These are phyloP conservation scores for Lichina pygmaea DNA, from an alignment of 495 filamentous ascomycete species.

Conservation along the genomic window DNA sequence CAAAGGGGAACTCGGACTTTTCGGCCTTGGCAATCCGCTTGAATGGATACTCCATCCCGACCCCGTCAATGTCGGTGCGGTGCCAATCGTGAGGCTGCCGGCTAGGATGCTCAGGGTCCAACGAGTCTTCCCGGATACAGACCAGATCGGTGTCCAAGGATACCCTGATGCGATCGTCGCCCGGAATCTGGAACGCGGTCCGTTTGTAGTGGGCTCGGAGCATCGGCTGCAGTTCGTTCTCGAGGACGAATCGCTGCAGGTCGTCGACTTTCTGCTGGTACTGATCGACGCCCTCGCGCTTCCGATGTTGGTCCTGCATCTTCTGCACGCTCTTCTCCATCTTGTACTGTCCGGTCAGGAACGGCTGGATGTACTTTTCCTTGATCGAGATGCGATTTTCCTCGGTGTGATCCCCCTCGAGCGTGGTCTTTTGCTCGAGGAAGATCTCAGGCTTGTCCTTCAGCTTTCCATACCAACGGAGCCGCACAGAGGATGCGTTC, in stretches of 20 bases:
- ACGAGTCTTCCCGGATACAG: slow-evolving; percentile 72
- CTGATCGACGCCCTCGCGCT: slow-evolving; percentile 31
- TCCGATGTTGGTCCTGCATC: slow-evolving; percentile 37
- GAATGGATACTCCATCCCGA: slow-evolving; percentile 68
- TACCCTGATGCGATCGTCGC: slow-evolving; percentile 71
- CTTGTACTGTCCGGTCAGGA: slow-evolving; percentile 64
- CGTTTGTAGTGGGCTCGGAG: slow-evolving; percentile 81
- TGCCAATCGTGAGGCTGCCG: slow-evolving; percentile 78
- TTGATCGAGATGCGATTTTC: slow-evolving; percentile 68
- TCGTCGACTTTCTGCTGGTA: slow-evolving; percentile 47
- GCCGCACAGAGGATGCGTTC: slow-evolving; percentile 55
- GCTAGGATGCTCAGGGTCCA: slow-evolving; percentile 65
- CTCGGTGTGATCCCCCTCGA: slow-evolving; percentile 41
- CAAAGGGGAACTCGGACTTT: slow-evolving; percentile 74
- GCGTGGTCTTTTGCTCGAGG: slow-evolving; percentile 69
- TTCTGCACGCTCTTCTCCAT: slow-evolving; percentile 79
- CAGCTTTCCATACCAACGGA: slow-evolving; percentile 82
- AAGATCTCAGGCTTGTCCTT: slow-evolving; percentile 48
- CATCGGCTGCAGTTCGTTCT: slow-evolving; percentile 55
- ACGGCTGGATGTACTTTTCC: slow-evolving; percentile 75
- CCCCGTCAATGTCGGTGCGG: slow-evolving; percentile 62
- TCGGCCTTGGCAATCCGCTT: slow-evolving; percentile 63
- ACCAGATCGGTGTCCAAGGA: slow-evolving; percentile 82
- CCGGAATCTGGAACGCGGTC: slow-evolving; percentile 88
- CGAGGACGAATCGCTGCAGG: slow-evolving; percentile 55